Percentiles rank a stretch among this genome's conserved stretches.
phyloP scores from a whole-genome alignment of 2,329 filamentous ascomycete genomes.

The Trichoderma atroviride region DNA sequence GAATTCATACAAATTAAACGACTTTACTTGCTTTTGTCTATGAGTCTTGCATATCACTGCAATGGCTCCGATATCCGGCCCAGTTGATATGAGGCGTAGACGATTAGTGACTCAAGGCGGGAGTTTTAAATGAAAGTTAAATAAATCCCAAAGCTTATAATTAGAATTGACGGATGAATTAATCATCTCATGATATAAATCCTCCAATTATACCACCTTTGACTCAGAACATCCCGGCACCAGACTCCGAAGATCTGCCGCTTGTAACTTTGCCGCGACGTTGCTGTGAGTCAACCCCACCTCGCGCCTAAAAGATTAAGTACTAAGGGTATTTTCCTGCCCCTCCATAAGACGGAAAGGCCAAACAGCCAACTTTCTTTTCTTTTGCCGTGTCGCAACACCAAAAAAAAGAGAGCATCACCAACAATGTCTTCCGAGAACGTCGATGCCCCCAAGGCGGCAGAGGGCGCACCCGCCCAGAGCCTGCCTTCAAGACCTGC shows the following conservation, averaged over 20 bases:
- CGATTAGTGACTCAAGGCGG: neutral
- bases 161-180: neutral
- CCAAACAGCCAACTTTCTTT: slow-evolving; percentile 34
- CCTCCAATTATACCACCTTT: neutral
- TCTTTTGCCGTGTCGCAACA: slow-evolving; percentile 30
- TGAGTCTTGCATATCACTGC: neutral
- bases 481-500: slow-evolving; percentile 41
- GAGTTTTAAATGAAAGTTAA: neutral
- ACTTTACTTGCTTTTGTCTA: neutral
- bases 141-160: neutral
- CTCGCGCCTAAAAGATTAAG: slow-evolving; percentile 31
- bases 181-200: neutral
- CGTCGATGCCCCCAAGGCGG: slow-evolving; percentile 41
- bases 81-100: neutral
- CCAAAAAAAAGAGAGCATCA: slow-evolving; percentile 18
- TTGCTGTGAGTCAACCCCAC: slow-evolving; percentile 43
- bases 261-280: slow-evolving; percentile 11
- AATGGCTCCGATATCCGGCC: slow-evolving; percentile 20
- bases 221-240: neutral
- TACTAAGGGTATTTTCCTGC: slow-evolving; percentile 36
- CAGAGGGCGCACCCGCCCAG: slow-evolving; percentile 40
- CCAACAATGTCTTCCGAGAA: slow-evolving; percentile 45
- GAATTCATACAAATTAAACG: neutral
- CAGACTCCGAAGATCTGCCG: slow-evolving; percentile 36
- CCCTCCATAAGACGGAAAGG: slow-evolving; percentile 33